Evolutionary conservation across 2,329 filamentous ascomycete genomes (phyloP).

Genomic region (Sporothrix pseudoabietina): DNA sequence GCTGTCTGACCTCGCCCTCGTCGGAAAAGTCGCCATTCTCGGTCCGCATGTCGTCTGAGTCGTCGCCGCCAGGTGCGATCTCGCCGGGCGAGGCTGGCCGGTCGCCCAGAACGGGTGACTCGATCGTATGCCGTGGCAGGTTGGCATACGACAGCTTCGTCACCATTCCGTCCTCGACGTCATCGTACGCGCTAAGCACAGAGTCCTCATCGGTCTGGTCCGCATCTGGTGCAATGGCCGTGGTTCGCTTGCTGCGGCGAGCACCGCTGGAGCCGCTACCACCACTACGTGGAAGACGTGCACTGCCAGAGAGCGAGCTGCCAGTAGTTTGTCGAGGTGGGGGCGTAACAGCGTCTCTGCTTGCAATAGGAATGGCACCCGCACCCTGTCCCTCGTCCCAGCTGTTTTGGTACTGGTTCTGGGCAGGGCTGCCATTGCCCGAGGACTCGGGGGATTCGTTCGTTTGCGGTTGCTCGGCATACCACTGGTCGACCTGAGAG

Average conservation of each 20-base stretch:
- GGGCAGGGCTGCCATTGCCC: slow-evolving; percentile 20
- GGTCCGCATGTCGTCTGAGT: slow-evolving; percentile 46
- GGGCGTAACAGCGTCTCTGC: slow-evolving; percentile 10
- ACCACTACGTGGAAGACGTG: slow-evolving; percentile 23
- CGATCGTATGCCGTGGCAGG: not conserved
- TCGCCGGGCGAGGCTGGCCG: not conserved
- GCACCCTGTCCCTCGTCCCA: slow-evolving; percentile 40
- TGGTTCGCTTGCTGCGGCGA: not conserved
- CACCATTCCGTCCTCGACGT: slow-evolving; percentile 37
- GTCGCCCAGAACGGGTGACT: slow-evolving; percentile 24
- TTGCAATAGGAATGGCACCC: not conserved
- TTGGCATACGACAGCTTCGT: slow-evolving; percentile 34
- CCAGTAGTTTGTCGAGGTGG: slow-evolving; percentile 7
- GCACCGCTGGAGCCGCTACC: slow-evolving; percentile 25
- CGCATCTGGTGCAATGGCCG: not conserved
- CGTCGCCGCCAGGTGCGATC: slow-evolving; percentile 39
- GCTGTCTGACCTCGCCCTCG: slow-evolving; percentile 38
- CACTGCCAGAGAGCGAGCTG: not conserved
- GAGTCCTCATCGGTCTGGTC: slow-evolving; percentile 39
- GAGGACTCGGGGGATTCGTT: slow-evolving; percentile 30
- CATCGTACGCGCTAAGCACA: slow-evolving; percentile 38
- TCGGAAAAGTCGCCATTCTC: slow-evolving; percentile 44
- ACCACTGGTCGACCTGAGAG: slow-evolving; percentile 60
- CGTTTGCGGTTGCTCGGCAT: slow-evolving; percentile 41
- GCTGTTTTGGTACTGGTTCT: slow-evolving; percentile 35